These are phyloP conservation scores for Niebla homalea DNA, from an alignment of 495 filamentous ascomycete species.

Conservation along the genomic window DNA sequence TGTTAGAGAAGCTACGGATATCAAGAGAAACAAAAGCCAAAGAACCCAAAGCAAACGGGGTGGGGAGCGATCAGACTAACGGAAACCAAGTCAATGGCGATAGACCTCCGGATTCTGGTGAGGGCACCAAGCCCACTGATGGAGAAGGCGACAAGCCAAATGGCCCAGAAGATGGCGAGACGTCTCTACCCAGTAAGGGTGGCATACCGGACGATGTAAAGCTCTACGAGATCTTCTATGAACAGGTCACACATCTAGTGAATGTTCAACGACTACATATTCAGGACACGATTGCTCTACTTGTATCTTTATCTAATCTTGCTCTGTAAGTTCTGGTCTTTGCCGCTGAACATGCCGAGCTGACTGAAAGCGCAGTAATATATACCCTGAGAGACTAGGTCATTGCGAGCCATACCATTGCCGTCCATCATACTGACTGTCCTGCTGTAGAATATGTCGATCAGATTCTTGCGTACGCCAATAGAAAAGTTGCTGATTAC, in stretches of 20 bases:
- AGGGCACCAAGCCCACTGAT: constrained; percentile 15
- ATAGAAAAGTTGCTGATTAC: constrained; percentile 75
- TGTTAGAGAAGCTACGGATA: constrained; percentile 66
- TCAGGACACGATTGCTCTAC: constrained; percentile 82
- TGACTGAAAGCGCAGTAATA: constrained; percentile 42
- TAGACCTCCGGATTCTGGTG: constrained; percentile 18
- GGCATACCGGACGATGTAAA: constrained; percentile 72
- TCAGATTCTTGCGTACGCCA: constrained; percentile 80
- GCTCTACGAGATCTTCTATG: constrained; percentile 95
- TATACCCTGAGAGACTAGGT: constrained; percentile 73
- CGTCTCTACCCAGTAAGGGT: constrained; percentile 40
- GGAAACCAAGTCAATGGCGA: constrained; percentile 34
- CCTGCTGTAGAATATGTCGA: constrained; percentile 66
- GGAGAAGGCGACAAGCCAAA: constrained; percentile 3
- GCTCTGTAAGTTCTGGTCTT: constrained; percentile 42
- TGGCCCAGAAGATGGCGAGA: constrained; percentile 26
- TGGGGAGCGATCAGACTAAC: constrained; percentile 7
- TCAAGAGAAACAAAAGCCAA: constrained; percentile 43
- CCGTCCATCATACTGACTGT: neutral
- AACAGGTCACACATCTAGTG: constrained; percentile 87
- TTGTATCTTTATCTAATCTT: constrained; percentile 84
- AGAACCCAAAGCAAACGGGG: constrained; percentile 19
- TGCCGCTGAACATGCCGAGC: neutral
- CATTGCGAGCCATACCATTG: neutral
- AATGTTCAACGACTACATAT: constrained; percentile 82